Conservation (phyloP, 164 flowering plant genomes). For the Tetrastigma voinierianum region DNA sequence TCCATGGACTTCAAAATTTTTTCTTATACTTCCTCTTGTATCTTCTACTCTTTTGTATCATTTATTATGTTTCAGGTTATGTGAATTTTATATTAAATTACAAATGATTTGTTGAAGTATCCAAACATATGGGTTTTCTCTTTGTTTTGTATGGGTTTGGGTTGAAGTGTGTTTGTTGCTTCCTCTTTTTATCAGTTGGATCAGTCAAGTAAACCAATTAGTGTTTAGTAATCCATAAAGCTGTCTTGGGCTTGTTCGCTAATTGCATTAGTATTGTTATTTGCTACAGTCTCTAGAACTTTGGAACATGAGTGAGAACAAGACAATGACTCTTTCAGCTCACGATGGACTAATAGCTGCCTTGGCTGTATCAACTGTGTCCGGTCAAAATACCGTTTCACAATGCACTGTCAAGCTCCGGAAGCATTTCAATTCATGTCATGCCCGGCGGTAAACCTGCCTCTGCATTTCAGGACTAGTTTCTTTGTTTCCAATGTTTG, state of each 20-base stretch:
- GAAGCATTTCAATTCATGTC: slow-evolving; percentile 34
- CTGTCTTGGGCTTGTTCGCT: not conserved
- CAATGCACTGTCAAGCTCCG: slow-evolving; percentile 72
- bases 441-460: not conserved
- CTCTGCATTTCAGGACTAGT: slow-evolving; percentile 1
- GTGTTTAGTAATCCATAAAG: not conserved
- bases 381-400: too few relatives aligned
- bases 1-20: too few relatives aligned
- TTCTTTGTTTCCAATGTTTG: not conserved
- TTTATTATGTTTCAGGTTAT: too few relatives aligned
- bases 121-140: too few relatives aligned
- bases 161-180: too few relatives aligned
- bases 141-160: too few relatives aligned
- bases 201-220: not conserved
- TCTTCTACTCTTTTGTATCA: too few relatives aligned
- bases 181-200: too few relatives aligned
- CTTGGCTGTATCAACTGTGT: slow-evolving; percentile 53
- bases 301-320: slow-evolving; percentile 66
- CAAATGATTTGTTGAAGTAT: too few relatives aligned
- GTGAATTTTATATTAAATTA: too few relatives aligned
- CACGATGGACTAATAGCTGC: slow-evolving; percentile 67
- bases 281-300: slow-evolving; percentile 58
- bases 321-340: slow-evolving; percentile 57
- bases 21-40: too few relatives aligned
- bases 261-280: not conserved